phyloP scores from a whole-genome alignment of 306 rosid species.

The Trifolium dubium region DNA sequence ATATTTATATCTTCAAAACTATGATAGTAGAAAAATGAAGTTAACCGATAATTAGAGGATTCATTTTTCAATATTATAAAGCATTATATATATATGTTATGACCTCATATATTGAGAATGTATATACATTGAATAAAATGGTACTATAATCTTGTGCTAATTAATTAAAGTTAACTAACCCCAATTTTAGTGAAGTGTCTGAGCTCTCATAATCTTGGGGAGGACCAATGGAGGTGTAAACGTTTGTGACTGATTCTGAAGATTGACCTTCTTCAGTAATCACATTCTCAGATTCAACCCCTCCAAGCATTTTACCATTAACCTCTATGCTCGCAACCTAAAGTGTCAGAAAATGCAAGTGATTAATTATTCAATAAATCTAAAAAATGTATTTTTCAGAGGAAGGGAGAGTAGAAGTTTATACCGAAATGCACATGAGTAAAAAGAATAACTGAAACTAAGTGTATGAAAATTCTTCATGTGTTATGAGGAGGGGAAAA shows the following conservation, averaged over 20 bases:
- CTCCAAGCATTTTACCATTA: slow-evolving; percentile 42
- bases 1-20: no score
- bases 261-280: slow-evolving; percentile 81
- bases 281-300: slow-evolving; percentile 51
- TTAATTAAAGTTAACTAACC: slow-evolving; percentile 51
- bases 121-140: not conserved
- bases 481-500: not conserved
- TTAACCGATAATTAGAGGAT: no score
- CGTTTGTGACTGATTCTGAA: slow-evolving; percentile 75
- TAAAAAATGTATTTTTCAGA: no score
- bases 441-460: not conserved
- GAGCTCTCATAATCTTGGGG: slow-evolving; percentile 79
- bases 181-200: slow-evolving; percentile 82
- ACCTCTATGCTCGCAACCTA: slow-evolving; percentile 52
- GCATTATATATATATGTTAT: no score
- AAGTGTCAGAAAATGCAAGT: not conserved
- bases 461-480: not conserved
- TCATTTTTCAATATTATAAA: no score
- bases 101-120: no score
- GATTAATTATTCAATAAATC: not conserved
- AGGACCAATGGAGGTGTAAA: slow-evolving; percentile 63
- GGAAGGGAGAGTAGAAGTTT: no score
- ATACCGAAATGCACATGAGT: no score
- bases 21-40: no score
- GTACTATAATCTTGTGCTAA: not conserved